A percentile compares a stretch with the other conserved stretches of the same genome.
Conservation (phyloP, 2,329 filamentous ascomycete genomes). For the Nothopassalora personata region DNA sequence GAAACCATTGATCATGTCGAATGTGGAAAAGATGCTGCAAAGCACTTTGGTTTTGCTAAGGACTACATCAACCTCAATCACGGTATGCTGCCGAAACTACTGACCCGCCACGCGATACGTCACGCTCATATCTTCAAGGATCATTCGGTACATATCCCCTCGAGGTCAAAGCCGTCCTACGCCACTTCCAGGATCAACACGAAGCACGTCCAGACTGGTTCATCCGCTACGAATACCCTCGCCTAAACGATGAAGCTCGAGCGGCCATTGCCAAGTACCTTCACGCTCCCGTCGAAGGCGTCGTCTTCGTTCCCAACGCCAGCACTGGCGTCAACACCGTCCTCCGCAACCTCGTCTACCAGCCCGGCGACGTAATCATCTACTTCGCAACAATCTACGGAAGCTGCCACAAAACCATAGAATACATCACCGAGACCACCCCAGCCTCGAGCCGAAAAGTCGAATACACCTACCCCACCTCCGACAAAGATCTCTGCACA, state of each 20-base stretch:
- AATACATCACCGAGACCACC: conserved; percentile 66
- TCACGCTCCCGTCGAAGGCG: conserved; percentile 54
- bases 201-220: conserved; percentile 71
- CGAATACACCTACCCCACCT: conserved; percentile 60
- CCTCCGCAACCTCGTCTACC: conserved; percentile 67
- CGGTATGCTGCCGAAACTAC: conserved; percentile 45
- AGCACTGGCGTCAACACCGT: conserved; percentile 74
- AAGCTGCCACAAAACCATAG: conserved; percentile 67
- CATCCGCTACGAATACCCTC: conserved; percentile 62
- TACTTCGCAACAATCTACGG: conserved; percentile 77
- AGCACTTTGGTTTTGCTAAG: conserved; percentile 64
- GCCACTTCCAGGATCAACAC: conserved; percentile 58
- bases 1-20: conserved; percentile 20
- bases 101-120: background rate
- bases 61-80: conserved; percentile 73
- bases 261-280: conserved; percentile 60
- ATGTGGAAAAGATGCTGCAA: conserved; percentile 42
- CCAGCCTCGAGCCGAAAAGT: conserved; percentile 51
- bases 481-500: conserved; percentile 60
- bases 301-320: conserved; percentile 74
- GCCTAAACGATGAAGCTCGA: conserved; percentile 60
- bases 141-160: conserved; percentile 75
- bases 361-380: conserved; percentile 67
- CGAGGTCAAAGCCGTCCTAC: conserved; percentile 54
- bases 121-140: conserved; percentile 41